phyloP scores from a whole-genome alignment of 306 rosid species.

The Corylus heterophylla region DNA sequence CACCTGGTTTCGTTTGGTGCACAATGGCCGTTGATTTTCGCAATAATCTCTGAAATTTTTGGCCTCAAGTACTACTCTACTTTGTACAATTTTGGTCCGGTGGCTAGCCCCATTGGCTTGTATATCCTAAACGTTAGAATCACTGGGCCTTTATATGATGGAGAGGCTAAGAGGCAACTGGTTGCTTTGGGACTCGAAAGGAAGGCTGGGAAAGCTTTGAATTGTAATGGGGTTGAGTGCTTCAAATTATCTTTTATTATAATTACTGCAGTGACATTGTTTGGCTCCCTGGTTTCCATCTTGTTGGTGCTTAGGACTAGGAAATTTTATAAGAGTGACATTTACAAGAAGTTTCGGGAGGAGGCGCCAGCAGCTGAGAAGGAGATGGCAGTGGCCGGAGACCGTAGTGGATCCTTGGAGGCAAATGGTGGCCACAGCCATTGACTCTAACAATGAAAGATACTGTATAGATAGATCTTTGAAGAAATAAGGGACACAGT shows the following conservation, averaged over 20 bases:
- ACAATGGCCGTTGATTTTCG: conserved; percentile 80
- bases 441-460: neutral
- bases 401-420: conserved; percentile 15
- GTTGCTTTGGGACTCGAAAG: conserved; percentile 10
- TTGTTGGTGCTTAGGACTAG: conserved; percentile 28
- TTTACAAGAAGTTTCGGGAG: conserved; percentile 45
- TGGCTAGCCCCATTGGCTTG: conserved; percentile 63
- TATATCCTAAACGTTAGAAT: conserved; percentile 44
- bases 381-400: conserved; percentile 18
- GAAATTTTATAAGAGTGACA: conserved; percentile 47
- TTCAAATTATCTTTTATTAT: conserved; percentile 43
- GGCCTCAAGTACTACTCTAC: conserved; percentile 82
- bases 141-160: conserved; percentile 48
- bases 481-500: neutral
- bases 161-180: conserved; percentile 41
- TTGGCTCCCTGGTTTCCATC: conserved; percentile 42
- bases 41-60: conserved; percentile 77
- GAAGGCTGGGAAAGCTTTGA: conserved; percentile 26
- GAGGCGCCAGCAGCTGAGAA: conserved; percentile 3
- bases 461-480: neutral
- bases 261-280: conserved; percentile 34
- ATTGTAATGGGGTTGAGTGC: conserved; percentile 39
- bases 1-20: conserved; percentile 83
- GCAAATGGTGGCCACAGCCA: conserved; percentile 10
- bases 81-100: conserved; percentile 69